These are phyloP conservation scores for Balamuthia mandrillaris DNA, from an alignment of 208 protist species.

Conservation along the genomic window DNA sequence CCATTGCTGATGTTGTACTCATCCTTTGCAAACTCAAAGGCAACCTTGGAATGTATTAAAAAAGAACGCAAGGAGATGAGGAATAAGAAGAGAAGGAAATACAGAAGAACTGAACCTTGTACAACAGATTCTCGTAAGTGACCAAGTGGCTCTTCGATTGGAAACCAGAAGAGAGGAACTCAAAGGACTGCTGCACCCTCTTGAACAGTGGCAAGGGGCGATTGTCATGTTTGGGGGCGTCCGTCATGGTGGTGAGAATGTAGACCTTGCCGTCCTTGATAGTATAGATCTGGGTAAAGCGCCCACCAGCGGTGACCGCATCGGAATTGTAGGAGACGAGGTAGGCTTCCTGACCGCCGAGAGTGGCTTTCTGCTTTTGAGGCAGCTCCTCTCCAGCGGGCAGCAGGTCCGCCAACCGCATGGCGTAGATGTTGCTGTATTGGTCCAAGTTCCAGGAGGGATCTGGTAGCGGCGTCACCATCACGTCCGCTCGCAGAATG, in stretches of 20 bases:
- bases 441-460: not conserved
- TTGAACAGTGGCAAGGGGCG: conserved; percentile 3
- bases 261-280: conserved; percentile 32
- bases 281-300: not conserved
- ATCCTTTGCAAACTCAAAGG: conserved; percentile 11
- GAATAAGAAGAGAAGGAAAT: not conserved
- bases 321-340: not conserved
- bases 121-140: not conserved
- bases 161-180: not conserved
- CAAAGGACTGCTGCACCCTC: not conserved
- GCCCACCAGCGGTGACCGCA: not conserved
- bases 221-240: not conserved
- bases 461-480: not conserved
- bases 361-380: not conserved
- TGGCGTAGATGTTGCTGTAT: conserved; percentile 5
- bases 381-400: not conserved
- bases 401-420: not conserved
- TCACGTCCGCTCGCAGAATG: not conserved
- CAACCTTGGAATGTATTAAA: not conserved
- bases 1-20: not conserved
- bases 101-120: not conserved
- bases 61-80: not conserved
- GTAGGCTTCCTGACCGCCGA: not conserved
- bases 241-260: not conserved
- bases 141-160: not conserved